Evolutionary conservation across 495 filamentous ascomycete genomes (phyloP), one percentile per base, ranked within the genome.

Genomic region (Neurospora sp.): DNA sequence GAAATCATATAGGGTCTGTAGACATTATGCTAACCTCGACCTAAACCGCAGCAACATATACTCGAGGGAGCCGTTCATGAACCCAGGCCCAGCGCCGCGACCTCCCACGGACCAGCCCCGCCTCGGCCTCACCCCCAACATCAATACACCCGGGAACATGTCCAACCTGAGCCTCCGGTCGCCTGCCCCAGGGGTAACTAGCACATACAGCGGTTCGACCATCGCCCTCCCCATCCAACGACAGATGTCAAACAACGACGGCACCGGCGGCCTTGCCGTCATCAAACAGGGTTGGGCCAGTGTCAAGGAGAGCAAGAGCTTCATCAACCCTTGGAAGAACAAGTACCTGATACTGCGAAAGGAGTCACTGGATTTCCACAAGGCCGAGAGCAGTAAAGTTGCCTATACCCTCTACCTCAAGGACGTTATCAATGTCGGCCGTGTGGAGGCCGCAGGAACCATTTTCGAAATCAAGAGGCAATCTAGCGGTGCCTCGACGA

Each of bases 391-490:
- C 70, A 89, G 92, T 75, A 97, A 97, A 79, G 86, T 94, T 20
- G 89, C 91, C 1, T 88, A 93, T 72, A 90, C 91, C 9, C 92
- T 98, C 72, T 86, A 88, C 53, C 88, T 99, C 16, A 90, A 91
- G 45, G 93, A 97, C 78, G 93, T 99, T 40, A 88, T 93, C 40
- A 90, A 90, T 73, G 93, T 98, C 59, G 88, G 91, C 42, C 89
- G 96, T 74, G 94, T 94, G 12, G 96, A 98, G 78, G 89, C 92
- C 72, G 90, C 92, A 22, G 91, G 92, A 27, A 92, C 93, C 79
- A 93, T 94, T 18, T 96, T 99, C 79, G 96, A 99, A 81, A 92
- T 99, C 76, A 91, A 91, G 74, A 88, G 94, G 70, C 89, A 92
- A 69, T 81, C 88, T 4, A 89, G 87, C 73, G 88, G 90, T 74